phyloP scores from a whole-genome alignment of 2,329 filamentous ascomycete species.

The Paradendryphiella salina region DNA sequence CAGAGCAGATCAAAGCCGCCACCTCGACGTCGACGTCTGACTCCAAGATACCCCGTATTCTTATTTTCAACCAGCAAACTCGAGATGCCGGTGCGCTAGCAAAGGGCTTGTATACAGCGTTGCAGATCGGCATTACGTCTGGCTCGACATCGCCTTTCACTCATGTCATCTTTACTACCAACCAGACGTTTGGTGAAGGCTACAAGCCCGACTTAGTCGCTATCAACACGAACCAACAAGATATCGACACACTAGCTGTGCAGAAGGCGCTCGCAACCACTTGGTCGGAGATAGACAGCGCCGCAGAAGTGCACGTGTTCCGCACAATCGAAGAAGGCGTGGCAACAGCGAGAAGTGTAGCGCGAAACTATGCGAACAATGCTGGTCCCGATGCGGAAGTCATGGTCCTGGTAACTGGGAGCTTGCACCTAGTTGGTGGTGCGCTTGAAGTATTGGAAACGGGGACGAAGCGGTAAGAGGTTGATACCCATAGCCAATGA shows the following conservation, averaged over 20 bases:
- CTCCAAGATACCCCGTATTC: conserved; percentile 52
- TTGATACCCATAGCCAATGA: conserved; percentile 23
- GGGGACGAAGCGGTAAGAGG: conserved; percentile 9
- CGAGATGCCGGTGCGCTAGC: conserved; percentile 72
- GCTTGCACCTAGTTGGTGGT: conserved; percentile 80
- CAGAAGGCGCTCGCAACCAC: conserved; percentile 67
- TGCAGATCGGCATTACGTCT: conserved; percentile 46
- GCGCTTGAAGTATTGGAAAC: conserved; percentile 71
- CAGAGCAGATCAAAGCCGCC: conserved; percentile 46
- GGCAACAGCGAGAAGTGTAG: conserved; percentile 54
- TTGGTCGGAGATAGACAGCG: conserved; percentile 55
- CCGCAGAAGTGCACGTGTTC: conserved; percentile 58
- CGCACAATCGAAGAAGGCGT: conserved; percentile 73
- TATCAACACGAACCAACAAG: conserved; percentile 61
- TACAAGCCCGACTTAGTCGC: conserved; percentile 66
- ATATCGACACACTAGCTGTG: conserved; percentile 63
- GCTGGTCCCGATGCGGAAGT: conserved; percentile 49
- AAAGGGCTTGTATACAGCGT: conserved; percentile 61
- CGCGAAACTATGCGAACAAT: conserved; percentile 32
- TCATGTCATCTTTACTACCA: conserved; percentile 79
- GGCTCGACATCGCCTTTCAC: conserved; percentile 59
- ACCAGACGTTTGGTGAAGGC: conserved; percentile 67
- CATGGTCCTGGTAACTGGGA: conserved; percentile 77
- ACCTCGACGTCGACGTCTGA: conserved; percentile 35
- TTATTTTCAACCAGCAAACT: conserved; percentile 94